phyloP scores from a whole-genome alignment of 2,329 filamentous ascomycete genomes.

The Xylariales sp. region DNA sequence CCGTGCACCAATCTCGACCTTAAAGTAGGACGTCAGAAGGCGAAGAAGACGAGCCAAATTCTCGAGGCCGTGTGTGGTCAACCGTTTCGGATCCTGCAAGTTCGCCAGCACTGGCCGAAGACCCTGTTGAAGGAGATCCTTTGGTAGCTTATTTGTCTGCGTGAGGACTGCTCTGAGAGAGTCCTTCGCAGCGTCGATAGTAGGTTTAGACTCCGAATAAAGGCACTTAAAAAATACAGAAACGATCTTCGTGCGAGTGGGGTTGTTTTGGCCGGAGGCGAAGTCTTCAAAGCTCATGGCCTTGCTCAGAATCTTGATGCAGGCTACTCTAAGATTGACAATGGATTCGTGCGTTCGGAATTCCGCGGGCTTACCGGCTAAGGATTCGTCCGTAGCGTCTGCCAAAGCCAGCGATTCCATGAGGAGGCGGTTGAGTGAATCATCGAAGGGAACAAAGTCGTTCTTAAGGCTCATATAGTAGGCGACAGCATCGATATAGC shows the following conservation, averaged over 20 bases:
- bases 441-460: conserved; percentile 87
- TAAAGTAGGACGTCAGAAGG: conserved; percentile 96
- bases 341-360: conserved; percentile 96
- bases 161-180: conserved; percentile 84
- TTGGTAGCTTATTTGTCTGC: conserved; percentile 86
- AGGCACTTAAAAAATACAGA: conserved; percentile 97
- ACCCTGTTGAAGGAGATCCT: conserved; percentile 91
- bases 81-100: conserved; percentile 84
- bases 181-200: conserved; percentile 89
- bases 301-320: conserved; percentile 86
- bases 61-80: conserved; percentile 85
- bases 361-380: conserved; percentile 89
- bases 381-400: conserved; percentile 87
- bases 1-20: conserved; percentile 91
- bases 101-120: conserved; percentile 94
- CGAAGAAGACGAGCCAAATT: conserved; percentile 86
- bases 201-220: conserved; percentile 87
- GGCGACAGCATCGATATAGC: conserved; percentile 95
- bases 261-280: conserved; percentile 66
- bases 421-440: conserved; percentile 81
- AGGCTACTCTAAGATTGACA: conserved; percentile 84
- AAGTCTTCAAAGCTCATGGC: conserved; percentile 94
- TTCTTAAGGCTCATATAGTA: conserved; percentile 89
- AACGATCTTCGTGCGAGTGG: conserved; percentile 69
- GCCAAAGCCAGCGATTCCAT: conserved; percentile 92